Conservation (phyloP, 257 asterid genomes). For the Prunella vulgaris region DNA sequence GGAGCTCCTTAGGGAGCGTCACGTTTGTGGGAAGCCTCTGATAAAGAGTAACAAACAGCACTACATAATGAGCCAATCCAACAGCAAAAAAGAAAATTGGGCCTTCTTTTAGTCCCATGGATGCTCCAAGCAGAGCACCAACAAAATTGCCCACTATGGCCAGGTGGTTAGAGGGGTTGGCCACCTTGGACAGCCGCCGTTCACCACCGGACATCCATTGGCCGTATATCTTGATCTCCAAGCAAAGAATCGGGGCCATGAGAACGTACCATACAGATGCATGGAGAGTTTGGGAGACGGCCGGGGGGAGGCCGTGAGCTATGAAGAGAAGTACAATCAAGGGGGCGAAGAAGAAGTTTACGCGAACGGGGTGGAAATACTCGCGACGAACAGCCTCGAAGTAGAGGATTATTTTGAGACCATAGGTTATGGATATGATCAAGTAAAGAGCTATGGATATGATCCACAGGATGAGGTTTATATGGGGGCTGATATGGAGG, state of each 20-base stretch:
- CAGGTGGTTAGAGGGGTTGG: conserved; percentile 83
- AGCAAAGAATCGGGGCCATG: conserved; percentile 61
- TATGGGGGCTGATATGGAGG: conserved; percentile 45
- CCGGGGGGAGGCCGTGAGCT: conserved; percentile 59
- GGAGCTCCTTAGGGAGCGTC: conserved; percentile 89
- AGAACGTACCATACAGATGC: conserved; percentile 58
- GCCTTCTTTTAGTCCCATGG: conserved; percentile 86
- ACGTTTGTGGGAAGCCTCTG: conserved; percentile 90
- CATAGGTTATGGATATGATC: conserved; percentile 37
- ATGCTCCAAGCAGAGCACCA: conserved; percentile 86
- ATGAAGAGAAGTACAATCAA: conserved; percentile 68
- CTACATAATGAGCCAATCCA: conserved; percentile 86
- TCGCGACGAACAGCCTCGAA: conserved; percentile 96
- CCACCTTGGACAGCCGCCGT: conserved; percentile 81
- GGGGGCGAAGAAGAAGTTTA: conserved; percentile 95
- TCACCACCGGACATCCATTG: conserved; percentile 98
- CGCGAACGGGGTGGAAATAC: conserved; percentile 81
- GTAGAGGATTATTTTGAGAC: conserved; percentile 62
- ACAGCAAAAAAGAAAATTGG: conserved; percentile 83
- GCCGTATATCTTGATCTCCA: conserved; percentile 86
- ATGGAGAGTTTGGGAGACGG: conserved; percentile 34
- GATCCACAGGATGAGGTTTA: conserved; percentile 64
- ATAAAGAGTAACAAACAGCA: conserved; percentile 80
- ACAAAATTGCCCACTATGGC: conserved; percentile 80
- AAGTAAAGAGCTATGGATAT: conserved; percentile 46